Evolutionary conservation across 1,284 basidiomycete species (phyloP).

Genomic region (Ceratobasidium sp.): DNA sequence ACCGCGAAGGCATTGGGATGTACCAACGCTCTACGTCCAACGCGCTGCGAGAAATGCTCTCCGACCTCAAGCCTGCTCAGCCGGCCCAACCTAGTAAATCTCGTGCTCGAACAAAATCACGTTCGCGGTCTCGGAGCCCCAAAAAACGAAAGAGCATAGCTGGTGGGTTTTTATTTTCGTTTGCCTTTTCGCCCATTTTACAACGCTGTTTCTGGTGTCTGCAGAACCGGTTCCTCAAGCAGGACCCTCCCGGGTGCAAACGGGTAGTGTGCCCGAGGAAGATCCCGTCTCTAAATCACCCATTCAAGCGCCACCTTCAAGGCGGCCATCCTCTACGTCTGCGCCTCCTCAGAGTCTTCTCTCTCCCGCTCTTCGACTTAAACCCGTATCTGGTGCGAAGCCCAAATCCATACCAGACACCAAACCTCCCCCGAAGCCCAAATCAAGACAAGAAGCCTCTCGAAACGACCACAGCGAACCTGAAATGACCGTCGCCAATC

Average conservation of each 20-base stretch:
- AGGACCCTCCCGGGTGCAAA: slow-evolving; percentile 3
- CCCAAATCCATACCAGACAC: neutral
- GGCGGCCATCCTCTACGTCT: neutral
- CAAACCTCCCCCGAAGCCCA: neutral
- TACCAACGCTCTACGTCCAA: slow-evolving; percentile 38
- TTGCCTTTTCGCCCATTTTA: neutral
- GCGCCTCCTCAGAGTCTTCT: neutral
- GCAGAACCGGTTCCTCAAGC: neutral
- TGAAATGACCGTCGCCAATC: neutral
- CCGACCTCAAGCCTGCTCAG: slow-evolving; percentile 2
- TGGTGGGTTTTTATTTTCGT: neutral
- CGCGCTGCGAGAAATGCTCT: slow-evolving; percentile 30
- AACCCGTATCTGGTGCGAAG: neutral
- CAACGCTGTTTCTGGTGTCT: neutral
- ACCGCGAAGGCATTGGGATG: slow-evolving; percentile 39
- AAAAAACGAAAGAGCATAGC: slow-evolving; percentile 8
- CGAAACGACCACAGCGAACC: neutral
- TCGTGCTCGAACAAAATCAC: slow-evolving; percentile 19
- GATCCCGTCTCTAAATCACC: neutral
- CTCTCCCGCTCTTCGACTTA: neutral
- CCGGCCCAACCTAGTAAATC: slow-evolving; percentile 1
- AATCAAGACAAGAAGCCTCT: neutral
- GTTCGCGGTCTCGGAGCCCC: slow-evolving; percentile 31
- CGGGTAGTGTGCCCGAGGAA: neutral
- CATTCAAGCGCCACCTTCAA: neutral